Conservation (phyloP, 306 rosid genomes). For the Cercis canadensis region DNA sequence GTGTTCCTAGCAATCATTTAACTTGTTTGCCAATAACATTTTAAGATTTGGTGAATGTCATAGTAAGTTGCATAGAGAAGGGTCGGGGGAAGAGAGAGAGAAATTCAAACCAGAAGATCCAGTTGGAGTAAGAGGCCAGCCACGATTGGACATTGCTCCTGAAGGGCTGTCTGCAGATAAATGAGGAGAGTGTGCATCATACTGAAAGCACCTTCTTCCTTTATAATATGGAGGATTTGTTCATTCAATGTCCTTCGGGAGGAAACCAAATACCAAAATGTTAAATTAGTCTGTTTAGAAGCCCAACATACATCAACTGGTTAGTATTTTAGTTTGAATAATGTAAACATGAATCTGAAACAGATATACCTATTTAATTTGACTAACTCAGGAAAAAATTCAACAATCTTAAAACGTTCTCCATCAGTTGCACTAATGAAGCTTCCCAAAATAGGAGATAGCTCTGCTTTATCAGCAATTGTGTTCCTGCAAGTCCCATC, state of each 20-base stretch:
- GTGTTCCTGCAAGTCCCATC: constrained; percentile 78
- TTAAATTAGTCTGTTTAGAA: too few relatives aligned
- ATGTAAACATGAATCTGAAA: too few relatives aligned
- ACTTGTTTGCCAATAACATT: too few relatives aligned
- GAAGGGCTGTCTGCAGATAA: constrained; percentile 75
- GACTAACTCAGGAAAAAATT: constrained; percentile 73
- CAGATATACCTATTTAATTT: constrained; percentile 70
- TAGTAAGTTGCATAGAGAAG: too few relatives aligned
- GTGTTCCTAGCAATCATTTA: too few relatives aligned
- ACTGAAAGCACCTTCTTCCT: constrained; percentile 82
- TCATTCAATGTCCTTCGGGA: constrained; percentile 76
- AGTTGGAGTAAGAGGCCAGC: constrained; percentile 94
- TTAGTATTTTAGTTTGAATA: constrained; percentile 22
- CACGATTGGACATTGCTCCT: constrained; percentile 74
- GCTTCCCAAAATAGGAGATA: constrained; percentile 72
- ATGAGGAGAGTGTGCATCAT: constrained; percentile 86
- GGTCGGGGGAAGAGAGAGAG: neutral
- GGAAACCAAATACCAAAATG: constrained; percentile 37
- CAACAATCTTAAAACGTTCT: constrained; percentile 69
- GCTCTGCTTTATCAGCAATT: constrained; percentile 76
- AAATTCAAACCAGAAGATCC: constrained; percentile 85
- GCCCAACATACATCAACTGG: constrained; percentile 9
- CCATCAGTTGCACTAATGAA: constrained; percentile 58
- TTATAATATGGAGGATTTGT: constrained; percentile 77
- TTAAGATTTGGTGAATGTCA: too few relatives aligned